Conservation (phyloP, 768 basidiomycete species). For the Naematelia aurantialba region DNA sequence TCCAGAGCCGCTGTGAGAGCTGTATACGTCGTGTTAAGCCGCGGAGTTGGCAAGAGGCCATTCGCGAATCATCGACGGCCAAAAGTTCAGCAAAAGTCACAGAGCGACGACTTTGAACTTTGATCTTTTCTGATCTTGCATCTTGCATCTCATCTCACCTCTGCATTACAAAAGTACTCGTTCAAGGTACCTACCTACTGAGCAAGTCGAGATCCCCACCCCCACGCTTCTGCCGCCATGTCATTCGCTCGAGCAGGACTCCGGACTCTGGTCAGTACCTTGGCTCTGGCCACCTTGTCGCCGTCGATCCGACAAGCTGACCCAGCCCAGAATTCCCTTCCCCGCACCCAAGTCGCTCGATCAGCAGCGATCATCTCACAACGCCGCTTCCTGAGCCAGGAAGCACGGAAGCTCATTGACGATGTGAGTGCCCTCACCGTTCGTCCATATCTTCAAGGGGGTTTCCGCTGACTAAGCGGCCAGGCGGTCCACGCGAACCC, state of each 20-base stretch:
- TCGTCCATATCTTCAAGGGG: background rate
- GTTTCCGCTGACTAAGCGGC: background rate
- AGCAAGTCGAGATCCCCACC: no score
- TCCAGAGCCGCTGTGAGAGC: background rate
- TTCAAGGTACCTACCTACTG: no score
- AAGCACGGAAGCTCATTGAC: constrained; percentile 48
- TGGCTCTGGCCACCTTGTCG: background rate
- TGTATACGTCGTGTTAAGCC: background rate
- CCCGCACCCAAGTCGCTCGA: constrained; percentile 36
- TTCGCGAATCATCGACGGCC: background rate
- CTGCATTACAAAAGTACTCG: no score
- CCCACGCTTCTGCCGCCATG: no score
- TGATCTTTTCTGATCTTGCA: background rate
- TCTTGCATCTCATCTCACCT: background rate
- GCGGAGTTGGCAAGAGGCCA: background rate
- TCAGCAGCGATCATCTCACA: constrained; percentile 35
- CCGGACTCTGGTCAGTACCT: constrained; percentile 38
- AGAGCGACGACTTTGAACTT: background rate
- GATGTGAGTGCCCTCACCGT: constrained; percentile 29
- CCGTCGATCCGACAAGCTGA: constrained; percentile 10
- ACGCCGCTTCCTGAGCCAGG: constrained; percentile 34
- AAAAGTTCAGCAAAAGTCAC: background rate
- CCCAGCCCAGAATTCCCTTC: constrained; percentile 42
- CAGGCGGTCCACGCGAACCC: constrained; percentile 69
- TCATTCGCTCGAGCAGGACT: constrained; percentile 46